A percentile compares a stretch with the other conserved stretches of the same genome.
Conservation (phyloP, 371 early-diverging fungal species). For the Ordospora colligata region DNA sequence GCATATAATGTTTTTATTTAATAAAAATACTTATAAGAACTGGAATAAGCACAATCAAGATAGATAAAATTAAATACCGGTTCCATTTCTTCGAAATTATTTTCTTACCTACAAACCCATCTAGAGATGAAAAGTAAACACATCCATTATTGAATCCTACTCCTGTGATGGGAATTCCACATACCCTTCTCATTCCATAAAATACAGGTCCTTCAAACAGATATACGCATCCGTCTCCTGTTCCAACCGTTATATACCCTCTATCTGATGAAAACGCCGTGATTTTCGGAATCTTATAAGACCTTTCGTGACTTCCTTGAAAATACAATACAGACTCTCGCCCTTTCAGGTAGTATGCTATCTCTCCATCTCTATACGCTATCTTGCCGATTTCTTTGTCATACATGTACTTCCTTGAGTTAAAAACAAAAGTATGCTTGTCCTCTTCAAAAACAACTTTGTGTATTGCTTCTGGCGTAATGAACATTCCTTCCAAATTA, state of each 20-base stretch:
- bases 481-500: slow-evolving; percentile 38
- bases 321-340: neutral
- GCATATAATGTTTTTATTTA: neutral
- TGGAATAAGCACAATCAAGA: slow-evolving; percentile 22
- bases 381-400: slow-evolving; percentile 29
- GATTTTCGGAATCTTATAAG: slow-evolving; percentile 35
- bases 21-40: neutral
- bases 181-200: slow-evolving; percentile 12
- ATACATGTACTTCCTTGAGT: slow-evolving; percentile 28
- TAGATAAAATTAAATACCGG: neutral
- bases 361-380: neutral
- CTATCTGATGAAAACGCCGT: slow-evolving; percentile 22
- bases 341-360: slow-evolving; percentile 27
- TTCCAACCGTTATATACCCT: slow-evolving; percentile 15
- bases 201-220: slow-evolving; percentile 11
- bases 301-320: neutral
- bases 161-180: slow-evolving; percentile 43
- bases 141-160: slow-evolving; percentile 22
- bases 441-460: slow-evolving; percentile 23
- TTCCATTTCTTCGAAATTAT: neutral
- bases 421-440: slow-evolving; percentile 31
- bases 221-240: slow-evolving; percentile 20
- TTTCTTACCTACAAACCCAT: slow-evolving; percentile 32
- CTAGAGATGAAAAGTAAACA: slow-evolving; percentile 36
- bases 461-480: slow-evolving; percentile 19